These are phyloP conservation scores for Sphagnum magellanicum DNA, from an alignment of 228 moss, liverwort and hornwort species.

Conservation along the genomic window DNA sequence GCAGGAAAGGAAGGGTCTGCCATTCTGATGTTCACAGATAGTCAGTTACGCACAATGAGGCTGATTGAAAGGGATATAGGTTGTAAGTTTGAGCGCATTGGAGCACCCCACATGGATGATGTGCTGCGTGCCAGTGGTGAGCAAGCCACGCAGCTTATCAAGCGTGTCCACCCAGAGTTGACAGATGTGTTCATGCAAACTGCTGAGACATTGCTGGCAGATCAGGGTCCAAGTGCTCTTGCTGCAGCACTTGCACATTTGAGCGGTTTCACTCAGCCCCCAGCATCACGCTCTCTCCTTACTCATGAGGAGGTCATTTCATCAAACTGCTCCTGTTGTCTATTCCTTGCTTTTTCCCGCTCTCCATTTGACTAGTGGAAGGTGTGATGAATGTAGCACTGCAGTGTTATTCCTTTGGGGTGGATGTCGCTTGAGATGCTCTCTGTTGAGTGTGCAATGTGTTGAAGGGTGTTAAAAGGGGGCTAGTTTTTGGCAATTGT, in stretches of 20 bases:
- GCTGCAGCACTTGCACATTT: slow-evolving; percentile 88
- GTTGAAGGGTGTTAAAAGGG: not conserved
- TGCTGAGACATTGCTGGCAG: slow-evolving; percentile 63
- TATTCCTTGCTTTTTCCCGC: too few species aligned
- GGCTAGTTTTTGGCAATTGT: not conserved
- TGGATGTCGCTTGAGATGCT: not conserved
- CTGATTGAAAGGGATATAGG: slow-evolving; percentile 75
- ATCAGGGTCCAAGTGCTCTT: slow-evolving; percentile 61
- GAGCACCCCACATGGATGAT: slow-evolving; percentile 61
- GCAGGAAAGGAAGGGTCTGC: slow-evolving; percentile 82
- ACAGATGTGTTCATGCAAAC: slow-evolving; percentile 58
- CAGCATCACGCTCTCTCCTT: slow-evolving; percentile 70
- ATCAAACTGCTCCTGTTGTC: not conserved
- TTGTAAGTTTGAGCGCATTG: slow-evolving; percentile 59
- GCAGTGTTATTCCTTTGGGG: not conserved
- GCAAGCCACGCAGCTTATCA: slow-evolving; percentile 60
- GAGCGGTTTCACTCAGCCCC: slow-evolving; percentile 77
- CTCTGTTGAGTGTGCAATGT: not conserved
- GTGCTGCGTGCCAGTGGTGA: slow-evolving; percentile 66
- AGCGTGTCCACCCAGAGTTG: slow-evolving; percentile 65
- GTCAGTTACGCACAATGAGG: slow-evolving; percentile 71
- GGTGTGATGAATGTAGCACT: too few species aligned
- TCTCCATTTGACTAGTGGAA: too few species aligned
- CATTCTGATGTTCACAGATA: slow-evolving; percentile 64
- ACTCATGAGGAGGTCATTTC: slow-evolving; percentile 73